Evolutionary conservation across 768 basidiomycete species (phyloP).

Genomic region (Psilocybe sp.): DNA sequence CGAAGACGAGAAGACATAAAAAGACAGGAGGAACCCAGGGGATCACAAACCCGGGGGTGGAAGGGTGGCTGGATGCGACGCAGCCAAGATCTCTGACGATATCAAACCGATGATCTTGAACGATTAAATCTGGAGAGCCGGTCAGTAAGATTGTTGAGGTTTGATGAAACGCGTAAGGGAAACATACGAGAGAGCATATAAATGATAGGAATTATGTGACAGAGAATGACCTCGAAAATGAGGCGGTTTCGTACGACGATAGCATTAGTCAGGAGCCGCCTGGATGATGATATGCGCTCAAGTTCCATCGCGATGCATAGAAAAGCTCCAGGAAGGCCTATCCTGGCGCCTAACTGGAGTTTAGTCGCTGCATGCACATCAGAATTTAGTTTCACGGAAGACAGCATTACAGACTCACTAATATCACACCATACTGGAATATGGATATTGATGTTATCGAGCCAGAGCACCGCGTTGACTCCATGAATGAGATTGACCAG

Average conservation of each 20-base stretch:
- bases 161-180: background rate
- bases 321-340: conserved; percentile 59
- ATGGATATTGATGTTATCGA: conserved; percentile 40
- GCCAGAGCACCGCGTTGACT: conserved; percentile 63
- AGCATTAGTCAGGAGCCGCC: conserved; percentile 28
- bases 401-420: conserved; percentile 4
- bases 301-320: conserved; percentile 56
- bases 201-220: conserved; percentile 52
- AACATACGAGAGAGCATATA: conserved; percentile 61
- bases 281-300: conserved; percentile 49
- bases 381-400: background rate
- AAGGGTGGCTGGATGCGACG: conserved; percentile 41
- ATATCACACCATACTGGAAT: conserved; percentile 77
- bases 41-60: conserved; percentile 37
- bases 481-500: conserved; percentile 47
- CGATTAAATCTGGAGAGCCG: conserved; percentile 42
- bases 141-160: background rate
- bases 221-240: conserved; percentile 44
- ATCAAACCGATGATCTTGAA: conserved; percentile 63
- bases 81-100: conserved; percentile 59
- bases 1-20: conserved; percentile 37
- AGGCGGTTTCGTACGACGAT: conserved; percentile 37
- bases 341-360: conserved; percentile 45
- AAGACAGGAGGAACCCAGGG: conserved; percentile 46
- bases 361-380: conserved; percentile 46